phyloP scores from a whole-genome alignment of 805 yeast genomes.

The Saturnispora dispora region DNA sequence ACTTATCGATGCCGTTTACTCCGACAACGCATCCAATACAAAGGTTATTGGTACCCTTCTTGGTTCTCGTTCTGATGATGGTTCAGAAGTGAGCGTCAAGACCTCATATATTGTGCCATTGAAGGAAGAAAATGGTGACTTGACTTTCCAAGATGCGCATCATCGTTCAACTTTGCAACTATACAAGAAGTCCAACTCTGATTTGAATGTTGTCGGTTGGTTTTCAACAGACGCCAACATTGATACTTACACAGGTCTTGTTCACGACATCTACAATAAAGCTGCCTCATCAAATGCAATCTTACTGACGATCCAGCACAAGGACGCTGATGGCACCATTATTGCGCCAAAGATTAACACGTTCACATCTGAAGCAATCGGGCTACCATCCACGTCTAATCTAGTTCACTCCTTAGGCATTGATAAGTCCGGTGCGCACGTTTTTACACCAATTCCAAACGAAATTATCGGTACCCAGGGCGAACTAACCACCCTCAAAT shows the following conservation, averaged over 20 bases:
- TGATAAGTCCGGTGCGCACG: constrained; percentile 40
- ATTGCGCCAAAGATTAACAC: constrained; percentile 51
- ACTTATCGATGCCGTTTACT: constrained; percentile 60
- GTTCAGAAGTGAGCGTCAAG: constrained; percentile 60
- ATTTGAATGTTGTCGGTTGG: constrained; percentile 79
- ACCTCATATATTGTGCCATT: constrained; percentile 80
- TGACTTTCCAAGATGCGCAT: constrained; percentile 67
- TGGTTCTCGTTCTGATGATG: constrained; percentile 79
- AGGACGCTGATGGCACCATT: constrained; percentile 39
- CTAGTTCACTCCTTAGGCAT: constrained; percentile 30
- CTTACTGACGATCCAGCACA: constrained; percentile 63
- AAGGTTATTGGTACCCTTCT: constrained; percentile 76
- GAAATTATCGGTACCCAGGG: constrained; percentile 45
- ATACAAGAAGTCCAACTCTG: constrained; percentile 71
- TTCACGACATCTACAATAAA: constrained; percentile 72
- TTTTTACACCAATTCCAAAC: constrained; percentile 72
- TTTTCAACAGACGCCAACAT: constrained; percentile 52
- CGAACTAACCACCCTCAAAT: constrained; percentile 51
- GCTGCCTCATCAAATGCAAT: constrained; percentile 65
- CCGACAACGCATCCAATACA: constrained; percentile 41
- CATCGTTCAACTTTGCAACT: constrained; percentile 63
- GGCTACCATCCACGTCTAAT: constrained; percentile 35
- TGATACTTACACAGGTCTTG: constrained; percentile 64
- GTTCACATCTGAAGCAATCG: constrained; percentile 72
- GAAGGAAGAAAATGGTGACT: constrained; percentile 62